Base-by-base conservation (phyloP, 176 grass and related monocot species). In the Carex parvula region DNA sequence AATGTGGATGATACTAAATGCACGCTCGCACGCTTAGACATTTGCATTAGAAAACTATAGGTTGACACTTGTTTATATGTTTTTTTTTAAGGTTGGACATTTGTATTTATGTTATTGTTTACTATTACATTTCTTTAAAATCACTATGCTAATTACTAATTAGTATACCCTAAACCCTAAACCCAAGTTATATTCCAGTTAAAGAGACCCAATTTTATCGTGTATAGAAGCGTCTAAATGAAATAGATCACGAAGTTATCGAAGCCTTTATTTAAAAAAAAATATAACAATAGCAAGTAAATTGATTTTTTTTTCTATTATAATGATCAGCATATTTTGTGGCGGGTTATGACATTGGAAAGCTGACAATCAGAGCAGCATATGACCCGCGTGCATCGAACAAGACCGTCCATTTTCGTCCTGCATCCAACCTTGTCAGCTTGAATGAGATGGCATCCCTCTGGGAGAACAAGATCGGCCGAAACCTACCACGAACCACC, bases 401-500 rank as follows among this genome's bases (percentile, higher is more conserved):
- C 89, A 92, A 89, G 81, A 72, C 60, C 2, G 79, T 95, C 3
- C 93, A 92, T 87, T 92, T 95, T 70, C 90, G 93, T 41, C 93
- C 90, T 3, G 14, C 79, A 0, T 63, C 83, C 24, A 95, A 95
- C 58, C 87, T 89, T 33, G 60, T 92, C 9, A 92, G 60, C 89
- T 77, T 88, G 62, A 92, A 95, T 37, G 90, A 95, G 85, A 95
- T 95, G 90, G 93, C 93, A 0, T 78, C 83, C 21, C 50, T 95
- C 39, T 95, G 93, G 90, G 93, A 92, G 66, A 71, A 71, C 48
- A 95, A 92, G 90, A 95, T 95, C 15, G 90, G 89, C 20, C 83
- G 88, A 78, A 86, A 74, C 4, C 83, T 95, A 9, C 93, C 93
- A 5, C 85, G 93, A 60, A 59, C 83, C 32, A 84, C 73, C 18